Percentiles rank a stretch among this genome's conserved stretches.
Conservation (phyloP, 805 yeast species). For the Lipomyces oligophaga region DNA sequence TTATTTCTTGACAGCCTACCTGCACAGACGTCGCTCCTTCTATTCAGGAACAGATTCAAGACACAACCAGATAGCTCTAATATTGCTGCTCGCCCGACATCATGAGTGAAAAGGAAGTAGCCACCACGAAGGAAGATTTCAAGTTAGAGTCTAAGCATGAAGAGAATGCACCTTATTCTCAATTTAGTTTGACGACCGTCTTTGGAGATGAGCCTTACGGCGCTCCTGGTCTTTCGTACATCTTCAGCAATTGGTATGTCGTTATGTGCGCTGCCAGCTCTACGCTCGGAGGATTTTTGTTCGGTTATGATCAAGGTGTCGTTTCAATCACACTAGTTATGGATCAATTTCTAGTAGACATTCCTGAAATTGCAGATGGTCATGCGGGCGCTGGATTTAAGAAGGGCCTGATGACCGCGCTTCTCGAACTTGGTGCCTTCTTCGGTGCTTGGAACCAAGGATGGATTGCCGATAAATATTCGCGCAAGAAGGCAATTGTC, state of each 20-base stretch:
- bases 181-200: no score
- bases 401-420: conserved; percentile 14
- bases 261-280: conserved; percentile 24
- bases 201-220: conserved; percentile 1
- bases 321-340: conserved; percentile 29
- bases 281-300: conserved; percentile 33
- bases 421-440: conserved; percentile 17
- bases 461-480: conserved; percentile 46
- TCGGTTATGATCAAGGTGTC: conserved; percentile 34
- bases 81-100: no score
- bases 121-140: no score
- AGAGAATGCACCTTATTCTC: no score
- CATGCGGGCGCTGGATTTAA: conserved; percentile 4
- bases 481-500: conserved; percentile 49
- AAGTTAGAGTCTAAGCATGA: no score
- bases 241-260: conserved; percentile 15
- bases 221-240: neutral
- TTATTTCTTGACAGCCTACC: no score
- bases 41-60: no score
- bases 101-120: no score
- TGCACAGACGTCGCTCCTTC: no score
- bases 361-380: no score
- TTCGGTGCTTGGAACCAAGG: conserved; percentile 11
- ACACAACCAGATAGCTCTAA: no score
- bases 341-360: conserved; percentile 18